Base-by-base conservation (phyloP, 2,329 filamentous ascomycete species). In the Cladorrhinum sp. region DNA sequence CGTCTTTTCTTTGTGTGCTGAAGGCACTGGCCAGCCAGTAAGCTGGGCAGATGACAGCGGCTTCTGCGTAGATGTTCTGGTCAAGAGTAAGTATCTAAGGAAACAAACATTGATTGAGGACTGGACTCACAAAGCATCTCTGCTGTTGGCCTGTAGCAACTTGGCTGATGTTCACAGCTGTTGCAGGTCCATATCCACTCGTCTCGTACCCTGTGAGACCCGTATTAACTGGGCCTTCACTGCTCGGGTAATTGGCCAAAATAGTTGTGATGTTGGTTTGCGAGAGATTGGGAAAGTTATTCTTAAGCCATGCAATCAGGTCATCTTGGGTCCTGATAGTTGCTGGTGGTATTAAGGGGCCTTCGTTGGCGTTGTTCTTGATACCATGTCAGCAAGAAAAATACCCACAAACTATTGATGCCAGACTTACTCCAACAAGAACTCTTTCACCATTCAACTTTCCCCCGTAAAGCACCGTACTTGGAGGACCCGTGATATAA, bases 71-170 rank as follows among this genome's bases (percentile, higher is more conserved):
- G 25, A 85, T 77, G 64, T 83, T 81, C 57, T 63, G n/a, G 9
- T 45, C 12, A 13, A 16, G 18, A 6, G 2, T 2, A 1, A 49
- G 8, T 38, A 52, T 7, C 18, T 27, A 13, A 25, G 8, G 12
- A 8, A 5, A 25, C 50, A 27, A 7, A 18, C 4, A 2, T 8
- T 8, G 50, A 18, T 7, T 7, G 7, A 49, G 45, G 3, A 7
- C 2, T 22, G 10, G 18, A 29, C 50, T 20, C 48, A 58, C 61
- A 54, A 74, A 72, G 4, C 77, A 79, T 18, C 78, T 75, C 64
- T 85, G 81, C 61, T 85, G 82, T 65, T 81, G 80, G 20, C 83
- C 82, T 0, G 75, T 78, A 0, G 73, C 81, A 25, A 77, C 75
- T 36, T 75, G 73, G 41, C 77, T 80, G 50, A 80, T 75, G 36